Percentiles rank a stretch among this genome's conserved stretches.
These are phyloP conservation scores for Capronia epimyces DNA, from an alignment of 2,329 filamentous ascomycete genomes.

Conservation along the genomic window DNA sequence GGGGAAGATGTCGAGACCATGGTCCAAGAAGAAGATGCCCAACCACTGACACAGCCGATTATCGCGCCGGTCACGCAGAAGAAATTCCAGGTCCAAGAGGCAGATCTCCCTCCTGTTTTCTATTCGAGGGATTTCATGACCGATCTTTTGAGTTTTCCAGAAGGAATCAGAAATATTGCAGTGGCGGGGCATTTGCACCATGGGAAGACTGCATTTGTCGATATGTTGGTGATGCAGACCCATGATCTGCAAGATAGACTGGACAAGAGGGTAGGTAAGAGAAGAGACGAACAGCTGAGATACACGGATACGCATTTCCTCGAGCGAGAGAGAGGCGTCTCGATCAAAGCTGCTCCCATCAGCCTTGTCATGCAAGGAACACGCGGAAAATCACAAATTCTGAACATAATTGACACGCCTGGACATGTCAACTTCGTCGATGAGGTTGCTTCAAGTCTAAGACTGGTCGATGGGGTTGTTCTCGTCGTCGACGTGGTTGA, in stretches of 20 bases:
- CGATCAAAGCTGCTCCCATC: conserved; percentile 91
- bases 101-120: conserved; percentile 79
- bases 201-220: conserved; percentile 96
- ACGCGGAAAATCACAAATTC: conserved; percentile 86
- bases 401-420: conserved; percentile 94
- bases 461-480: conserved; percentile 85
- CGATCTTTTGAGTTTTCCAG: conserved; percentile 91
- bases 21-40: conserved; percentile 95
- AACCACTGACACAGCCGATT: conserved; percentile 86
- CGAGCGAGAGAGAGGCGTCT: conserved; percentile 83
- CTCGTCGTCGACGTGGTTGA: conserved; percentile 94
- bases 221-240: conserved; percentile 94
- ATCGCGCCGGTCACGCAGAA: conserved; percentile 89
- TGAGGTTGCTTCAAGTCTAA: conserved; percentile 82
- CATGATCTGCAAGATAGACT: conserved; percentile 77
- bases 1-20: conserved; percentile 89
- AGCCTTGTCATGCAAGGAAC: conserved; percentile 82
- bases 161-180: conserved; percentile 88
- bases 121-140: conserved; percentile 90
- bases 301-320: conserved; percentile 91
- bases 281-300: conserved; percentile 79
- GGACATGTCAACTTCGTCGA: conserved; percentile 98
- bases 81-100: conserved; percentile 92
- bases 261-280: conserved; percentile 74
- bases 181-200: conserved; percentile 91